Evolutionary conservation across 352 stramenopile species (phyloP).

Genomic region (Paralagenidium karlingii): DNA sequence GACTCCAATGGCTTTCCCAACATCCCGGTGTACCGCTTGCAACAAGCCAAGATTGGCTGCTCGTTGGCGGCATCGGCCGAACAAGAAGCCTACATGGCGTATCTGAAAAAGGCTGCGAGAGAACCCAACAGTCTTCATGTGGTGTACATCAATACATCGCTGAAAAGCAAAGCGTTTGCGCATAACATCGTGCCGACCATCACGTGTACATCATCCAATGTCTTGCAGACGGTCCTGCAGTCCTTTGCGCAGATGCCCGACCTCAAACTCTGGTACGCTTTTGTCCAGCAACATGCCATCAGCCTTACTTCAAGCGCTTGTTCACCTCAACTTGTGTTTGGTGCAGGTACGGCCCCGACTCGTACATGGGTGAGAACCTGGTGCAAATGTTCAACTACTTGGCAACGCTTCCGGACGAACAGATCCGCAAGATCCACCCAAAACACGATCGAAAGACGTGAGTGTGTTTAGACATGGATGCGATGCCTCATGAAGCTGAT

Average conservation of each 20-base stretch:
- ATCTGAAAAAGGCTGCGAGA: conserved; percentile 83
- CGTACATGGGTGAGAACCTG: conserved; percentile 98
- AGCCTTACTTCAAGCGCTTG: no score
- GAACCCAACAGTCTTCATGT: conserved; percentile 90
- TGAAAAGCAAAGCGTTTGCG: conserved; percentile 93
- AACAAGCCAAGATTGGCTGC: conserved; percentile 89
- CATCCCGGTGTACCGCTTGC: conserved; percentile 92
- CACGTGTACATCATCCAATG: conserved; percentile 95
- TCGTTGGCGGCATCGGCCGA: conserved; percentile 92
- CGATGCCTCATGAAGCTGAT: neutral
- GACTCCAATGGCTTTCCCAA: conserved; percentile 84
- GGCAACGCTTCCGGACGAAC: conserved; percentile 53
- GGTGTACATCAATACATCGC: conserved; percentile 97
- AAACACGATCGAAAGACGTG: conserved; percentile 66
- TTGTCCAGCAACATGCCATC: no score
- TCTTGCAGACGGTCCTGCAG: conserved; percentile 94
- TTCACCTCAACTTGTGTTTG: neutral
- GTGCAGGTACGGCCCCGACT: conserved; percentile 94
- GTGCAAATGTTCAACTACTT: conserved; percentile 87
- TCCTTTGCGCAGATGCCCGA: conserved; percentile 86
- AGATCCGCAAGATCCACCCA: conserved; percentile 79
- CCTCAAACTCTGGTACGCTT: conserved; percentile 82
- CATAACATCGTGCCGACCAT: conserved; percentile 92
- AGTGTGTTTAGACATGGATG: neutral
- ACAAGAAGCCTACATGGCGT: conserved; percentile 86